These are phyloP conservation scores for Rhododendron mucronatum DNA, from an alignment of 148 eudicot genomes.

Conservation along the genomic window DNA sequence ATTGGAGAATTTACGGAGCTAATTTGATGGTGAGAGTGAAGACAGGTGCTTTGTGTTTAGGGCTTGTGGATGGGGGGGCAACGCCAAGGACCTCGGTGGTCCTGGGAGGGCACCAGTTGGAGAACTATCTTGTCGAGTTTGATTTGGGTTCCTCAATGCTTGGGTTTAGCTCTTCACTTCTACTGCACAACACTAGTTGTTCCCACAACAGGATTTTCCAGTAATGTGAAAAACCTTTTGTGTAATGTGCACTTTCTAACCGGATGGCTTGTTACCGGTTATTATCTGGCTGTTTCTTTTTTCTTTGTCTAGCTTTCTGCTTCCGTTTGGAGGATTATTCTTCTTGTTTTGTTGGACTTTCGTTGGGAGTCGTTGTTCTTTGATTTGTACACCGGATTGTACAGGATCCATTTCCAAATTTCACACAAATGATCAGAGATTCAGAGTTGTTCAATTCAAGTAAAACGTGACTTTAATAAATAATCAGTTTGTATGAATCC, in stretches of 20 bases:
- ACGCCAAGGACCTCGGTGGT: constrained; percentile 24
- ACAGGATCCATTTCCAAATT: too few species aligned
- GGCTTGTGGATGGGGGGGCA: constrained; percentile 28
- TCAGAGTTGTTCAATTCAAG: too few species aligned
- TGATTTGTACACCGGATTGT: too few species aligned
- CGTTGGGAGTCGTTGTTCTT: too few species aligned
- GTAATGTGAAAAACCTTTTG: background rate
- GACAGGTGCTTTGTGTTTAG: constrained; percentile 21
- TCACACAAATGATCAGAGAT: too few species aligned
- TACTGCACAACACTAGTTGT: constrained; percentile 22
- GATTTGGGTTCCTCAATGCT: constrained; percentile 21
- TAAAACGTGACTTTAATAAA: too few species aligned
- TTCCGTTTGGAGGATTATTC: too few species aligned
- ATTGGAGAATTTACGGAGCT: constrained; percentile 30
- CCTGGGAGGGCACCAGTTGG: constrained; percentile 31
- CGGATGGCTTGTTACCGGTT: too few species aligned
- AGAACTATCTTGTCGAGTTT: constrained; percentile 33
- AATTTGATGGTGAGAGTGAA: constrained; percentile 31
- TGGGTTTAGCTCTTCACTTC: constrained; percentile 26
- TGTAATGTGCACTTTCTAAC: too few species aligned
- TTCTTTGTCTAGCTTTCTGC: too few species aligned
- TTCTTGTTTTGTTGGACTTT: too few species aligned
- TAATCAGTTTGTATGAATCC: too few species aligned
- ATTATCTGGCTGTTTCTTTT: background rate
- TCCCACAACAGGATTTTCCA: background rate